These are phyloP conservation scores for Ceratobasidium sp. DNA, from an alignment of 1,284 basidiomycete genomes.

Conservation along the genomic window DNA sequence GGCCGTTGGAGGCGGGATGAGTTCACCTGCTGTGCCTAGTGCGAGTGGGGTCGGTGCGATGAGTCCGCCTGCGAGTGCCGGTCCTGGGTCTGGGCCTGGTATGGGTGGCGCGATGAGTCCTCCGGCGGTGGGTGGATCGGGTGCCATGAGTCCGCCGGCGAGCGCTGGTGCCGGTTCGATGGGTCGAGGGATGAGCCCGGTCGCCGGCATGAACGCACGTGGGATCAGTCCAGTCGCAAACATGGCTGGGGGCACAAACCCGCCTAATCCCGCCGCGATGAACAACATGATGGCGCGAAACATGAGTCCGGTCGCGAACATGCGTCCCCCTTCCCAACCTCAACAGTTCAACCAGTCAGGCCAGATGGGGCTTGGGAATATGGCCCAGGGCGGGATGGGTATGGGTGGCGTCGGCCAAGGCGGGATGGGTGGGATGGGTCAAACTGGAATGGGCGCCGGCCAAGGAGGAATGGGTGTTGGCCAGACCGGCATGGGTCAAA, in stretches of 20 bases:
- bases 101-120: neutral
- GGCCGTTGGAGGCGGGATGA: slow-evolving; percentile 5
- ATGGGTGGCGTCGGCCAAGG: neutral
- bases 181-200: slow-evolving; percentile 21
- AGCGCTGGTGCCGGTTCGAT: neutral
- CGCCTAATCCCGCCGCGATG: neutral
- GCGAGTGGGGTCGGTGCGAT: neutral
- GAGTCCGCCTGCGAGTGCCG: slow-evolving; percentile 3
- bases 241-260: neutral
- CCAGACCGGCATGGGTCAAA: neutral
- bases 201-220: slow-evolving; percentile 26
- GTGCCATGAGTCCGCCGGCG: neutral
- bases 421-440: neutral
- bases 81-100: neutral
- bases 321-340: slow-evolving; percentile 20
- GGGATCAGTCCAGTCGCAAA: slow-evolving; percentile 31
- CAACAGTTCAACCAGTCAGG: slow-evolving; percentile 13
- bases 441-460: neutral
- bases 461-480: neutral
- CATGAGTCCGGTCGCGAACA: slow-evolving; percentile 34
- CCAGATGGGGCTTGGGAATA: neutral
- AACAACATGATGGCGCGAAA: slow-evolving; percentile 21
- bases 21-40: neutral
- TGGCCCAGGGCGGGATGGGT: slow-evolving; percentile 1
- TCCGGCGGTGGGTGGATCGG: neutral